Conservation (phyloP, 169 alveolate genomes). For the Plasmodium ovale region DNA sequence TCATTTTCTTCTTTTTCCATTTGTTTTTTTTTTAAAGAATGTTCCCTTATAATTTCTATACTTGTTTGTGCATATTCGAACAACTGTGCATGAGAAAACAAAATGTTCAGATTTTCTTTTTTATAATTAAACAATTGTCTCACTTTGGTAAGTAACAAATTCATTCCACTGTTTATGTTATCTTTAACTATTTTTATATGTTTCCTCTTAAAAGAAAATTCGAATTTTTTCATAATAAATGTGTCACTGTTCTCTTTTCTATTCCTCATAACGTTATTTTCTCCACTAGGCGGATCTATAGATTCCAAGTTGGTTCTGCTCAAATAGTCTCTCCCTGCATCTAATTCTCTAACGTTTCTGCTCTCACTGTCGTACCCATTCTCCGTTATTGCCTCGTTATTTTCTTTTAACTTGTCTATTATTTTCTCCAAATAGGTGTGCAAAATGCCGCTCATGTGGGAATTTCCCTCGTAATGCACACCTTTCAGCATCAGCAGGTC, state of each 20-base stretch:
- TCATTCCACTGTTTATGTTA: slow-evolving; percentile 50
- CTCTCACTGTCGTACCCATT: neutral
- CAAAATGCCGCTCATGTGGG: neutral
- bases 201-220: slow-evolving; percentile 41
- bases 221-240: slow-evolving; percentile 19
- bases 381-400: slow-evolving; percentile 1
- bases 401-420: slow-evolving; percentile 15
- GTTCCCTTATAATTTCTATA: slow-evolving; percentile 46
- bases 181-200: slow-evolving; percentile 28
- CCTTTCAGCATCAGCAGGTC: neutral
- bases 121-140: slow-evolving; percentile 43
- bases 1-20: slow-evolving; percentile 30
- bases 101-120: slow-evolving; percentile 2
- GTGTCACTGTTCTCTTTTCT: neutral
- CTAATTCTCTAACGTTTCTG: neutral
- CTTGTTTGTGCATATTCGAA: slow-evolving; percentile 64
- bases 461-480: neutral
- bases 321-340: neutral
- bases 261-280: neutral
- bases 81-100: slow-evolving; percentile 47
- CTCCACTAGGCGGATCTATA: neutral
- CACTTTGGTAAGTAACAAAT: slow-evolving; percentile 26
- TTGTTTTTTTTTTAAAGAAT: slow-evolving; percentile 11
- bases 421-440: slow-evolving; percentile 19
- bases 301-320: neutral